Evolutionary conservation across 352 stramenopile genomes (phyloP), one percentile per base, ranked within the genome.

Genomic region (Phytophthora cajani): DNA sequence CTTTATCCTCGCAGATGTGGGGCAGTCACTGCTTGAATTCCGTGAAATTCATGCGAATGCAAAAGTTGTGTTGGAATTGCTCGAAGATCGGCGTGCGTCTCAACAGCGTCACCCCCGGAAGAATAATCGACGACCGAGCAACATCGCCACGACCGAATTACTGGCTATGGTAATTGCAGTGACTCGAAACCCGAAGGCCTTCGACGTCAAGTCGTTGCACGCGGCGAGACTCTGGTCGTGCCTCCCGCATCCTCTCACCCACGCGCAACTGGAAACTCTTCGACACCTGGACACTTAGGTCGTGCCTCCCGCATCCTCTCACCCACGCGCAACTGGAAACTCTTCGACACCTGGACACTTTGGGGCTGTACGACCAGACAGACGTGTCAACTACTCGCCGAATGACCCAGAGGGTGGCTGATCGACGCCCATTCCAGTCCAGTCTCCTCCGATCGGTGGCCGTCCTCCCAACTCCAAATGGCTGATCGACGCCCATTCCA

Each of bases 41-140:
- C 33, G 36, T 27, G 64, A 71, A 36, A 21, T 71, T 16, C 33
- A 27, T 16, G 25, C 40, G 6, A 71, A 71, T n/a, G 59, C 59
- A 10, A 25, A 49, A 17, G 47, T 32, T 21, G 44, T 65, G 11
- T 16, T 66, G 17, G 5, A 58, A 16, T 7, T 66, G 7, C 32
- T 58, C 7, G 12, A 25, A 11, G 46, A 66, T 42, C 30, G 59
- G 6, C 46, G 53, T 11, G 44, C 17, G 10, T 64, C 44, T 56
- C 27, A 33, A 5, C 25, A 56, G 14, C 46, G 11, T 23, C 49
- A 12, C 14, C 21, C 23, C n/a, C 12, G 23, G 12, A 38, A 55
- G 11, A 38, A n/a, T 21, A n/a, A 17, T 40, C 53, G 27, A 9
- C 27, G 51, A 36, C 10, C 30, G 0, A 46, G 11, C 25, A 55